These are phyloP conservation scores for Bremia lactucae DNA, from an alignment of 352 stramenopile species.

Conservation along the genomic window DNA sequence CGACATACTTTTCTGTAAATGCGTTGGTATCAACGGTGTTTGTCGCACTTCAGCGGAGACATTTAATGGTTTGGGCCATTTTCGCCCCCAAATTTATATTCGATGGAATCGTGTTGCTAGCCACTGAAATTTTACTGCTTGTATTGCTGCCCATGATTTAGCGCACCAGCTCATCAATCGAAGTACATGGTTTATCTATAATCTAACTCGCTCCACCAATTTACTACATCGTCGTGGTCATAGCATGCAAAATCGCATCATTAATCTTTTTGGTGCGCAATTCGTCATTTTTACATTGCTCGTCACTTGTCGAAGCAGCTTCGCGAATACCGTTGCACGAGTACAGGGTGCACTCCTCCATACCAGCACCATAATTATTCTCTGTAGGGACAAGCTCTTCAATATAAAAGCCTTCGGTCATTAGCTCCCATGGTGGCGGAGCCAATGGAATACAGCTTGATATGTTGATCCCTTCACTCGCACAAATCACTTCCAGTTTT, in stretches of 20 bases:
- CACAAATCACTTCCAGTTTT: constrained; percentile 39
- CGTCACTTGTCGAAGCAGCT: constrained; percentile 10
- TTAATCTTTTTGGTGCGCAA: constrained; percentile 28
- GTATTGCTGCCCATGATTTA: constrained; percentile 24
- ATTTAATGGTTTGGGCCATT: constrained; percentile 90
- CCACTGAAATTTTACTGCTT: constrained; percentile 35
- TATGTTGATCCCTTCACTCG: constrained; percentile 31
- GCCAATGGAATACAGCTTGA: constrained; percentile 25
- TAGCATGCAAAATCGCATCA: constrained; percentile 39
- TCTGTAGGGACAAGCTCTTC: constrained; percentile 35
- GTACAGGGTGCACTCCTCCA: constrained; percentile 39
- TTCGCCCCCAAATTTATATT: constrained; percentile 89
- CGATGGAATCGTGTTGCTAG: constrained; percentile 51
- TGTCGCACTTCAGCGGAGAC: constrained; percentile 72
- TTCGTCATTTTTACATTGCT: constrained; percentile 13
- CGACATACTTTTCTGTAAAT: constrained; percentile 45
- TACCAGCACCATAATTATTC: constrained; percentile 9
- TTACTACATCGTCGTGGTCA: constrained; percentile 20
- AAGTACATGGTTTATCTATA: no score
- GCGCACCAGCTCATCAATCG: no score
- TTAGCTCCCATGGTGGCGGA: constrained; percentile 22
- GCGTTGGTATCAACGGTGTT: constrained; percentile 70
- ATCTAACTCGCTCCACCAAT: no score
- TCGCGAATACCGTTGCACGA: constrained; percentile 49
- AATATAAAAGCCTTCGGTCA: constrained; percentile 44